Conservation (phyloP, 352 stramenopile species). For the Phytophthora hibernalis region DNA sequence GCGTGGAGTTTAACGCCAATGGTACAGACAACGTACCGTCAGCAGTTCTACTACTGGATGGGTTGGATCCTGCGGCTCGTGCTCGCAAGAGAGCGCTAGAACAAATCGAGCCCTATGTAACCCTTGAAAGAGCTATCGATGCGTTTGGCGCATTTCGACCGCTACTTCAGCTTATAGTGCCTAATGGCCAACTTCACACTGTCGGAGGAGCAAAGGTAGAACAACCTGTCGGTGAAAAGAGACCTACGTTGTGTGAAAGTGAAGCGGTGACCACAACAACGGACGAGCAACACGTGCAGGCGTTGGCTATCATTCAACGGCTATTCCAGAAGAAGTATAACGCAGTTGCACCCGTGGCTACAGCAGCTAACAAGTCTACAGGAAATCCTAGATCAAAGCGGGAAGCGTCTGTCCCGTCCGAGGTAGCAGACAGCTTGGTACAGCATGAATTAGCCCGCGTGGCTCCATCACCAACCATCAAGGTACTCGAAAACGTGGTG, state of each 20-base stretch:
- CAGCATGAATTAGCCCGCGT: constrained; percentile 10
- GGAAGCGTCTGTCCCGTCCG: constrained; percentile 7
- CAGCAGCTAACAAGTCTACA: constrained; percentile 1
- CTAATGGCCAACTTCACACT: constrained; percentile 52
- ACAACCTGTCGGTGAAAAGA: background rate
- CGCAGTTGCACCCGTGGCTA: constrained; percentile 3
- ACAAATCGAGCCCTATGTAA: constrained; percentile 37
- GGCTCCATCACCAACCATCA: constrained; percentile 16
- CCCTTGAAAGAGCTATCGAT: constrained; percentile 39
- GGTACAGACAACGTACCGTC: background rate
- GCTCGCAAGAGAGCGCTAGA: constrained; percentile 34
- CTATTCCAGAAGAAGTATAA: constrained; percentile 23
- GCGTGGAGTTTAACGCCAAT: constrained; percentile 14
- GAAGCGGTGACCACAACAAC: background rate
- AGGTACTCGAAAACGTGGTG: constrained; percentile 12
- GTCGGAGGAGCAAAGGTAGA: constrained; percentile 13
- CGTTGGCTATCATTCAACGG: constrained; percentile 25
- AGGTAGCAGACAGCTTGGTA: constrained; percentile 12
- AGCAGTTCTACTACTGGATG: constrained; percentile 1
- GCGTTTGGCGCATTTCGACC: constrained; percentile 46
- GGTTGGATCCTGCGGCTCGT: constrained; percentile 5
- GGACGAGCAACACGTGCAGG: constrained; percentile 14
- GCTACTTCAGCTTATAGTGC: constrained; percentile 60
- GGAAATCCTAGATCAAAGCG: constrained; percentile 11
- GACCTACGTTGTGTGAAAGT: constrained; percentile 2